These are phyloP conservation scores for Heterococcus sp. DNA, from an alignment of 108 stramenopile species.

Conservation along the genomic window DNA sequence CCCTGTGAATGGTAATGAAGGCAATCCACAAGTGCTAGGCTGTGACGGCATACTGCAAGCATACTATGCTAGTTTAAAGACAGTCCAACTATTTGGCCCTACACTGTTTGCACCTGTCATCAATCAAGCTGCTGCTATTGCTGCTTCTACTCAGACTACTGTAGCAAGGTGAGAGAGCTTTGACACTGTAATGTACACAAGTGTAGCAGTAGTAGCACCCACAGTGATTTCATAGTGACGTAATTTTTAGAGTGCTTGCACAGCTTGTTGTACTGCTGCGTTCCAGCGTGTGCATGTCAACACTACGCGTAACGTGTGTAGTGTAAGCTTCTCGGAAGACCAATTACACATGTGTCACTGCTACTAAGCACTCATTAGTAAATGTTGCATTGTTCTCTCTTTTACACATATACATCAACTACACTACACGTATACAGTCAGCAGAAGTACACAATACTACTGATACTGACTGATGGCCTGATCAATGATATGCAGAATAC, in stretches of 20 bases:
- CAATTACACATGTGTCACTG: too few relatives aligned
- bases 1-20: slow-evolving; percentile 36
- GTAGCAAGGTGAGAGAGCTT: not conserved
- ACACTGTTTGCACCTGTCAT: slow-evolving; percentile 59
- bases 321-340: too few relatives aligned
- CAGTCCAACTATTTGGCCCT: slow-evolving; percentile 66
- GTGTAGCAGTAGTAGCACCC: too few relatives aligned
- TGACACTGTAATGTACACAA: too few relatives aligned
- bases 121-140: slow-evolving; percentile 60
- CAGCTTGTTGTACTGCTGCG: too few relatives aligned
- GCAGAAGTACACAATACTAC: slow-evolving; percentile 74
- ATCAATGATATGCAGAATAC: slow-evolving; percentile 60
- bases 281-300: too few relatives aligned
- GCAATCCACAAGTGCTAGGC: slow-evolving; percentile 44
- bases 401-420: not conserved
- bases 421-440: not conserved
- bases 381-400: not conserved
- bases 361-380: not conserved
- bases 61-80: slow-evolving; percentile 66
- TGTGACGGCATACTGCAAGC: slow-evolving; percentile 66
- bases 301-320: too few relatives aligned
- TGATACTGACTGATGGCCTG: slow-evolving; percentile 64
- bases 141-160: slow-evolving; percentile 4
- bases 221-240: too few relatives aligned
- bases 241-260: too few relatives aligned